Evolutionary conservation across 176 grass and related monocot genomes (phyloP).

Genomic region (Phoenix dactylifera): DNA sequence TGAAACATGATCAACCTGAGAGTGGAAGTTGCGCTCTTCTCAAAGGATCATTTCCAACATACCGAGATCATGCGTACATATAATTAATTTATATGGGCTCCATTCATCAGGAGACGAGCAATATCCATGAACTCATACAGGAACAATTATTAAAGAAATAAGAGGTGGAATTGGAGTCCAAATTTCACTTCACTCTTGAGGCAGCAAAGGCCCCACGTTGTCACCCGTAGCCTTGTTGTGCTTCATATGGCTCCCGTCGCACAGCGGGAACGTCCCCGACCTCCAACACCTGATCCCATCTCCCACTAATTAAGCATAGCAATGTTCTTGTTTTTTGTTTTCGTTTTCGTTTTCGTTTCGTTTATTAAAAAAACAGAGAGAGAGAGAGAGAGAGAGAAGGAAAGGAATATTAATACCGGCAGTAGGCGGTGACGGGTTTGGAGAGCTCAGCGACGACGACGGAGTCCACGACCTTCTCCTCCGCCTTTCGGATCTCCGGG

Average conservation of each 20-base stretch:
- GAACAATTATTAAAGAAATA: no score
- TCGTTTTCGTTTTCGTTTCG: no score
- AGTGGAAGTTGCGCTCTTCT: no score
- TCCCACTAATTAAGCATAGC: not conserved
- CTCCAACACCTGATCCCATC: constrained; percentile 69
- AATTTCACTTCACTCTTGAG: constrained; percentile 49
- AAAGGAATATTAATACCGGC: constrained; percentile 37
- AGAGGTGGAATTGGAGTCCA: no score
- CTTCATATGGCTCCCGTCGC: constrained; percentile 83
- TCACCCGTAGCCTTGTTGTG: constrained; percentile 96
- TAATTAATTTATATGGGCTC: no score
- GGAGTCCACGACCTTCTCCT: constrained; percentile 87
- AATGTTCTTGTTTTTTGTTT: not conserved
- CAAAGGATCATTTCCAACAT: no score
- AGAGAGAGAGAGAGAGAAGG: not conserved
- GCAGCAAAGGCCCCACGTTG: constrained; percentile 80
- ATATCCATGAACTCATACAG: no score
- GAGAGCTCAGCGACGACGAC: constrained; percentile 56
- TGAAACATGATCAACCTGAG: no score
- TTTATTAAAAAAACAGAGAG: not conserved
- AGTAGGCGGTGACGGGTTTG: constrained; percentile 86
- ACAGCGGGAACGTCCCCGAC: constrained; percentile 87
- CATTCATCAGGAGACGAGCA: no score
- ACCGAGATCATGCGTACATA: no score
- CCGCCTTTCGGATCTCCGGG: constrained; percentile 69